These are phyloP conservation scores for Rhizophora mangle DNA, from an alignment of 345 rosid species.

Conservation along the genomic window DNA sequence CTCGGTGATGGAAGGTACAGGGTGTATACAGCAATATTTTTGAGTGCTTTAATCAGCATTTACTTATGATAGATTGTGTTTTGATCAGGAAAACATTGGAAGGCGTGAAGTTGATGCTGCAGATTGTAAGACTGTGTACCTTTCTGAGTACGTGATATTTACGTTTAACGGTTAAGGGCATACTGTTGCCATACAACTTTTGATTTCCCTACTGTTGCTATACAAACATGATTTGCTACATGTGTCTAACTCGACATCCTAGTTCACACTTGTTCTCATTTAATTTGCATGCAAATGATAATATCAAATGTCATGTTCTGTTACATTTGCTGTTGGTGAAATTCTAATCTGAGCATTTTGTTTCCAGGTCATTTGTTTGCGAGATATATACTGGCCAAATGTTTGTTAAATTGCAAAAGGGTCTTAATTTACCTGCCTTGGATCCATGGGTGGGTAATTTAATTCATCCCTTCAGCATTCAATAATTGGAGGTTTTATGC, in stretches of 20 bases:
- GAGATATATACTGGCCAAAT: conserved; percentile 82
- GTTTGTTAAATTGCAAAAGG: conserved; percentile 69
- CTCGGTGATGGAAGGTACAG: too few relatives aligned
- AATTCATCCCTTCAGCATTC: not conserved
- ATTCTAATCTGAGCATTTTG: not conserved
- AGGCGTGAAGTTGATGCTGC: conserved; percentile 77
- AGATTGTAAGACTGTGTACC: conserved; percentile 69
- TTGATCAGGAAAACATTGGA: conserved; percentile 56
- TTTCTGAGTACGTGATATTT: conserved; percentile 66
- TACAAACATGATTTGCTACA: too few relatives aligned
- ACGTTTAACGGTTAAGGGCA: not conserved
- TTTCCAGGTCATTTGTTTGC: conserved; percentile 71
- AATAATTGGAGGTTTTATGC: not conserved
- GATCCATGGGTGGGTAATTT: conserved; percentile 80
- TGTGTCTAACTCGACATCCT: too few relatives aligned
- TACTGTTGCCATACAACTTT: not conserved
- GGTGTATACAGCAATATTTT: too few relatives aligned
- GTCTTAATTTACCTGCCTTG: conserved; percentile 78
- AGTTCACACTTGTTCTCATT: not conserved
- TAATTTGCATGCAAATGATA: not conserved
- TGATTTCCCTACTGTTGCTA: too few relatives aligned
- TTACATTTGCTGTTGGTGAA: not conserved
- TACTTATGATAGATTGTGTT: not conserved
- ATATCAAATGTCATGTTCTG: not conserved
- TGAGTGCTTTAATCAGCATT: not conserved